Percentiles rank a stretch among this genome's conserved stretches.
Conservation (phyloP, 2,329 filamentous ascomycete genomes). For the Aspergillus aculeatus region DNA sequence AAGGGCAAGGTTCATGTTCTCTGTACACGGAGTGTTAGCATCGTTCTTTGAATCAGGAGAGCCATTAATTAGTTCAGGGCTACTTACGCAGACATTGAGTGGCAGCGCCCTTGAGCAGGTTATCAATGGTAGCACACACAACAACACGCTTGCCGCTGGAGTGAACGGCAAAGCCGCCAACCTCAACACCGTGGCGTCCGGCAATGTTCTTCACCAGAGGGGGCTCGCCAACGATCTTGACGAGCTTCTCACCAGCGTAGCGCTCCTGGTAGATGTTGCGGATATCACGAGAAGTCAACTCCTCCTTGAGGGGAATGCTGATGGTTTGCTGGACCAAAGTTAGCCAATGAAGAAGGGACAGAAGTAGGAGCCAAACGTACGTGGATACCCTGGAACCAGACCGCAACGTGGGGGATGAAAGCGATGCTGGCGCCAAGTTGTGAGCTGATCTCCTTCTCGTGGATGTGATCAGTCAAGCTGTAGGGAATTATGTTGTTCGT, state of each 20-base stretch:
- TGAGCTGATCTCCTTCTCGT: conserved; percentile 82
- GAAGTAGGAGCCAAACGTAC: conserved; percentile 34
- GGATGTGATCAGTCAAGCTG: conserved; percentile 88
- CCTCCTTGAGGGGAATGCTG: conserved; percentile 79
- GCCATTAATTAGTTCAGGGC: conserved; percentile 1
- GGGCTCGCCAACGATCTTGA: conserved; percentile 86
- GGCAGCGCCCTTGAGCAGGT: conserved; percentile 86
- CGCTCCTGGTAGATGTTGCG: conserved; percentile 93
- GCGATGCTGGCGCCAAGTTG: conserved; percentile 74
- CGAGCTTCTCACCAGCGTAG: conserved; percentile 91
- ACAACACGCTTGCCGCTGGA: conserved; percentile 86
- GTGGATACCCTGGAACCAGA: conserved; percentile 95
- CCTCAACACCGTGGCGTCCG: conserved; percentile 84
- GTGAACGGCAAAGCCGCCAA: conserved; percentile 94
- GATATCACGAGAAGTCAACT: conserved; percentile 88
- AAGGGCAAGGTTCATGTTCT: conserved; percentile 93
- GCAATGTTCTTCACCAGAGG: conserved; percentile 82
- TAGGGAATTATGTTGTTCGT: conserved; percentile 89
- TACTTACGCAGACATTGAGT: conserved; percentile 87
- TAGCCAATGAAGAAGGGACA: conserved; percentile 11
- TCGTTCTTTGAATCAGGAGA: neutral
- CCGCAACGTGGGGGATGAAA: conserved; percentile 92
- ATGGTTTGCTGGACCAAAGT: conserved; percentile 68
- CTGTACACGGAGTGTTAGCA: conserved; percentile 39
- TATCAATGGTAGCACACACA: conserved; percentile 92